Percentiles rank a stretch among this genome's conserved stretches.
phyloP scores from a whole-genome alignment of 257 asterid species.

The Cinchona pubescens region DNA sequence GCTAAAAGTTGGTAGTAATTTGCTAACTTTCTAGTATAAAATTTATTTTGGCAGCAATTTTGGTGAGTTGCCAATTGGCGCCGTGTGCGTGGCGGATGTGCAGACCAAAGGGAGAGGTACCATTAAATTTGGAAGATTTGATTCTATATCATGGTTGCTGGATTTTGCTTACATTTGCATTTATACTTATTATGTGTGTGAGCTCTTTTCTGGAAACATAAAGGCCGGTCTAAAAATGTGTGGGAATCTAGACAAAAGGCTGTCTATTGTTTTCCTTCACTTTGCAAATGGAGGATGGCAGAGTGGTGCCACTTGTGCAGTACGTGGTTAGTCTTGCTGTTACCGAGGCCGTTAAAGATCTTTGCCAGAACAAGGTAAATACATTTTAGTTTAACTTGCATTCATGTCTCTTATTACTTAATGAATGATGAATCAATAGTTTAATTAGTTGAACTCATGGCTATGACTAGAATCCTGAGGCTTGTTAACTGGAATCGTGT shows the following conservation, averaged over 20 bases:
- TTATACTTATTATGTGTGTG: constrained; percentile 13
- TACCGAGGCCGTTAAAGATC: constrained; percentile 79
- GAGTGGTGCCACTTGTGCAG: constrained; percentile 83
- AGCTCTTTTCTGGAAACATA: constrained; percentile 15
- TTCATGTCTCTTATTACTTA: not conserved
- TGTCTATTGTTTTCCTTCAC: constrained; percentile 92
- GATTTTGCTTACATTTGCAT: constrained; percentile 5
- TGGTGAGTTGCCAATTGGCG: constrained; percentile 66
- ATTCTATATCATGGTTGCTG: not conserved
- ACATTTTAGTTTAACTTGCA: not conserved
- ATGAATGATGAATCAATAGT: not conserved
- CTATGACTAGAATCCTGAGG: no score
- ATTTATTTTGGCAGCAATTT: constrained; percentile 56
- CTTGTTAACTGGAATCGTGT: no score
- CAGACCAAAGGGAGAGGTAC: constrained; percentile 95
- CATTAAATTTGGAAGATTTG: constrained; percentile 9
- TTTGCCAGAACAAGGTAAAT: constrained; percentile 64
- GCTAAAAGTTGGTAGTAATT: not conserved
- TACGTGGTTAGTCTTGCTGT: constrained; percentile 84
- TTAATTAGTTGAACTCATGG: not conserved
- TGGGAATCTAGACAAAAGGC: constrained; percentile 98
- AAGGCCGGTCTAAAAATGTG: constrained; percentile 77
- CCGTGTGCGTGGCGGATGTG: constrained; percentile 84
- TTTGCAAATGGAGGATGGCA: constrained; percentile 87
- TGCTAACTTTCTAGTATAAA: not conserved